Base-by-base conservation (phyloP, 2,329 filamentous ascomycete species). In the Zalaria sp. region DNA sequence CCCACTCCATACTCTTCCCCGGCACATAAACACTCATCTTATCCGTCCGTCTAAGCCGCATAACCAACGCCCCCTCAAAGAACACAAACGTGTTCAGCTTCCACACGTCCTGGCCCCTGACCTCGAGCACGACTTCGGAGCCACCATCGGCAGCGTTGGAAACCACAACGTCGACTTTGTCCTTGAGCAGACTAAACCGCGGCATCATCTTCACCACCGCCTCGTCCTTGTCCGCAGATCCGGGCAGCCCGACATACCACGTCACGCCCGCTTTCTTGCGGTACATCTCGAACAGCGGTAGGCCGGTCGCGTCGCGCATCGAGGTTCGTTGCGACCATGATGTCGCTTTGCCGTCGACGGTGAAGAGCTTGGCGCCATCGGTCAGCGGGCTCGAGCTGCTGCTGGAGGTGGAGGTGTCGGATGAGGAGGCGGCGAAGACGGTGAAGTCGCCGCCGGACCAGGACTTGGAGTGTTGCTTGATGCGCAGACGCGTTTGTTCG, bases 91-190 rank as follows among this genome's bases (percentile, higher is more conserved):
- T 38, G n/a, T 27, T 5, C 25, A 27, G 11, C 37, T 51, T 53
- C 46, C 46, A 53, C 5, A 52, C 29, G 38, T 49, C 47, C 43
- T 51, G 51, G 1, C 50, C 48, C 2, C 48, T 39, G 1, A 52
- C 45, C 10, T 46, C 38, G 2, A 51, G 46, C 9, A 38, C 25
- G 2, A 39, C 35, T 9, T 49, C 45, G 32, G 45, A 42, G 1
- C 46, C 45, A 10, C 41, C 25, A 25, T 32, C 39, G 1, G 45
- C 47, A 5, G 47, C 42, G 43, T 51, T 51, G 5, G n/a, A 18
- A 34, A 51, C 31, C 39, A 37, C 34, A 18, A 53, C 42, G 18
- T 49, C 49, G 11, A 48, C 41, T 52, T 38, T 38, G 11, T 38
- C 36, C 25, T 38, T 53, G 4, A 51, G 39, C 4, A 38, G n/a